phyloP scores from a whole-genome alignment of 1,139 yeast genomes.

The Kazachstania sp. region DNA sequence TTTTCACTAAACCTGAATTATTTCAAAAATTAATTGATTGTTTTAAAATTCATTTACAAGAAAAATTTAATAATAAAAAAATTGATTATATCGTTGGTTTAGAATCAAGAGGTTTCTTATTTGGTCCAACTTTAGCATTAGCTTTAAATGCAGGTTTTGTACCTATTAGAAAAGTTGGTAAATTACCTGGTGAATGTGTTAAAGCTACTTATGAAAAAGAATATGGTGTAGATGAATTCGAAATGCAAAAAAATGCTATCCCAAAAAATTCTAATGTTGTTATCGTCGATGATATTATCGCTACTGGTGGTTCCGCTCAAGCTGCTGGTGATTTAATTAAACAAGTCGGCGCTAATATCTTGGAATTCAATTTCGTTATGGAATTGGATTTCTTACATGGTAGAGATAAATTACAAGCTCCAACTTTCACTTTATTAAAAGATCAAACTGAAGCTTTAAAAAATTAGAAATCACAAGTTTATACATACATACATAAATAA shows the following conservation, averaged over 20 bases:
- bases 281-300: slow-evolving; percentile 91
- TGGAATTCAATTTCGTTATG: slow-evolving; percentile 81
- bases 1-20: slow-evolving; percentile 71
- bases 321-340: slow-evolving; percentile 86
- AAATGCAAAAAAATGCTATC: slow-evolving; percentile 77
- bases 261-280: slow-evolving; percentile 74
- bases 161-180: slow-evolving; percentile 92
- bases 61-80: slow-evolving; percentile 42
- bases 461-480: slow-evolving; percentile 4
- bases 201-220: slow-evolving; percentile 78
- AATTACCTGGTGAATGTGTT: slow-evolving; percentile 78
- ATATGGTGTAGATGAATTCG: slow-evolving; percentile 84
- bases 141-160: slow-evolving; percentile 85
- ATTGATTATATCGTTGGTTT: slow-evolving; percentile 88
- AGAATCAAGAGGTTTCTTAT: slow-evolving; percentile 93
- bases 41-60: slow-evolving; percentile 64
- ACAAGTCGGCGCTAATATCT: slow-evolving; percentile 56
- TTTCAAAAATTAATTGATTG: slow-evolving; percentile 78
- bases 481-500: neutral
- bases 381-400: slow-evolving; percentile 94
- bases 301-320: slow-evolving; percentile 93
- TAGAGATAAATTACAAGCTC: slow-evolving; percentile 76
- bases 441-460: slow-evolving; percentile 58
- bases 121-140: slow-evolving; percentile 91
- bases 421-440: slow-evolving; percentile 75